Conservation (phyloP, 1,284 basidiomycete genomes). For the Apiotrichum domesticum region DNA sequence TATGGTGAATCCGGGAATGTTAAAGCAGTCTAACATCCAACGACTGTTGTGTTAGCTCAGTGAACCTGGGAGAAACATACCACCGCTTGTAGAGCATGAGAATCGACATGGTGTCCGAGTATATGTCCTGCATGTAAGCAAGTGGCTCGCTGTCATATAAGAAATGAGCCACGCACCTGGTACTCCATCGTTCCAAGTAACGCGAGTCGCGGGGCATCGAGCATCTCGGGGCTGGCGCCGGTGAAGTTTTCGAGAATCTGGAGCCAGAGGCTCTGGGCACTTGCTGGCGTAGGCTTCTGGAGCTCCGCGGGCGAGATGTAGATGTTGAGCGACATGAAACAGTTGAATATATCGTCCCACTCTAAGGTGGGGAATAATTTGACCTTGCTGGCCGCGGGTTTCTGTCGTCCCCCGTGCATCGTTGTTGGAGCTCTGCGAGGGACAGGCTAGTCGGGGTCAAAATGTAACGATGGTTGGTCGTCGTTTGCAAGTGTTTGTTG, state of each 20-base stretch:
- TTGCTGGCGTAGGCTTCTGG: constrained; percentile 58
- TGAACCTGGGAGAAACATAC: constrained; percentile 51
- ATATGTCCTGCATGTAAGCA: constrained; percentile 53
- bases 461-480: no score
- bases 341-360: constrained; percentile 23
- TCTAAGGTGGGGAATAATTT: constrained; percentile 36
- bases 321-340: constrained; percentile 35
- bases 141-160: constrained; percentile 2
- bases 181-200: constrained; percentile 51
- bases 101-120: constrained; percentile 54
- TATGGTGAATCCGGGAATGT: constrained; percentile 67
- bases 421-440: background rate
- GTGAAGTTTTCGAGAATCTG: constrained; percentile 64
- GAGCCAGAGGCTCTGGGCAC: constrained; percentile 53
- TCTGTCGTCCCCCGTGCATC: background rate
- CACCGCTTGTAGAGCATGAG: constrained; percentile 64
- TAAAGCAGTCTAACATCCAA: constrained; percentile 46
- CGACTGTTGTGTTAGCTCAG: constrained; percentile 24
- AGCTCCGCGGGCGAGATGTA: constrained; percentile 63
- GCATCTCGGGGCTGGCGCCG: constrained; percentile 55
- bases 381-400: background rate
- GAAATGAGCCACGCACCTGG: constrained; percentile 45
- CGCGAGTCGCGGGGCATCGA: constrained; percentile 59
- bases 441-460: no score
- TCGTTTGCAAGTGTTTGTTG: no score